phyloP scores from a whole-genome alignment of 805 yeast species.

The Kodamaea nitidulidarum region DNA sequence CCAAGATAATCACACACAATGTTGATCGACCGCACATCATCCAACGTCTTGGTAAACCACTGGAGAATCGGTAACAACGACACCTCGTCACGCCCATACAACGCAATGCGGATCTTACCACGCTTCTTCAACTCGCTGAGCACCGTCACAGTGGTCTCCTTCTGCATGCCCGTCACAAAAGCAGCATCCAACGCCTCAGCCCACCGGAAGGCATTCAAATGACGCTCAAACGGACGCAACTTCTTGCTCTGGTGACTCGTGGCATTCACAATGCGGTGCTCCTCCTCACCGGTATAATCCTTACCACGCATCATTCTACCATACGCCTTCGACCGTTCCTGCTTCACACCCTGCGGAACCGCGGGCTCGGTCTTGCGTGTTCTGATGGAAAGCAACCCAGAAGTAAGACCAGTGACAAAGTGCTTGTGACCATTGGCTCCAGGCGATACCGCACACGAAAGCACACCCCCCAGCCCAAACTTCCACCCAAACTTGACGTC shows the following conservation, averaged over 20 bases:
- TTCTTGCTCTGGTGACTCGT: slow-evolving; percentile 53
- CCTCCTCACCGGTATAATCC: slow-evolving; percentile 87
- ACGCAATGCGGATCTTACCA: slow-evolving; percentile 82
- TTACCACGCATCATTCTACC: slow-evolving; percentile 85
- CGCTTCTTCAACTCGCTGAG: slow-evolving; percentile 81
- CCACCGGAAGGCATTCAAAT: slow-evolving; percentile 87
- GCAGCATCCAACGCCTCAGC: slow-evolving; percentile 88
- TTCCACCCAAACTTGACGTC: slow-evolving; percentile 96
- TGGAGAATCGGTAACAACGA: slow-evolving; percentile 79
- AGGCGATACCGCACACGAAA: slow-evolving; percentile 88
- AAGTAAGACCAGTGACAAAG: slow-evolving; percentile 81
- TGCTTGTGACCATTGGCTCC: slow-evolving; percentile 60
- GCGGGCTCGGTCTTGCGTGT: slow-evolving; percentile 72
- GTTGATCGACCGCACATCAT: slow-evolving; percentile 69
- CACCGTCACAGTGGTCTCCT: slow-evolving; percentile 77
- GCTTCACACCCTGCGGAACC: slow-evolving; percentile 47
- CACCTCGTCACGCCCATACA: slow-evolving; percentile 80
- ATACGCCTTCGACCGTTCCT: slow-evolving; percentile 57
- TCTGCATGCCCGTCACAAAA: slow-evolving; percentile 69
- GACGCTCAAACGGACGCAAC: slow-evolving; percentile 76
- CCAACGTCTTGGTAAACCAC: slow-evolving; percentile 76
- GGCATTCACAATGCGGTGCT: slow-evolving; percentile 65
- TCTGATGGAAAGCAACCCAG: slow-evolving; percentile 84
- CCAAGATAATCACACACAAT: slow-evolving; percentile 66
- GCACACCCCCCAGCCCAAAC: slow-evolving; percentile 82